Evolutionary conservation across 2,329 filamentous ascomycete species (phyloP).

Genomic region (Chalara sp.): DNA sequence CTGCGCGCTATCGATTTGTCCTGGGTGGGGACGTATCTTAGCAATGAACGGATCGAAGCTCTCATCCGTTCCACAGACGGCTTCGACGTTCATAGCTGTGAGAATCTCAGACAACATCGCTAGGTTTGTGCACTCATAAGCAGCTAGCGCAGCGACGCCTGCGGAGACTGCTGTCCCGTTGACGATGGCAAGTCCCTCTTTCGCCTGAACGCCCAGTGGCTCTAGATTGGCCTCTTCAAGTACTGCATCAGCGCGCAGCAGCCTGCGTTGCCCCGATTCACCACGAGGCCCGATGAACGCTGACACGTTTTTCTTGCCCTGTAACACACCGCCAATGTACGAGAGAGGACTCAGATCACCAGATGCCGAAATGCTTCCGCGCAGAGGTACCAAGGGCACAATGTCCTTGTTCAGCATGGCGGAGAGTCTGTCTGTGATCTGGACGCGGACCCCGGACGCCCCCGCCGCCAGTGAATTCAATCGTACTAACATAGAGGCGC

Average conservation of each 20-base stretch:
- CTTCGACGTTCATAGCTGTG: constrained; percentile 55
- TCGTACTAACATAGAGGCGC: neutral
- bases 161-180: constrained; percentile 41
- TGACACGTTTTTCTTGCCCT: constrained; percentile 22
- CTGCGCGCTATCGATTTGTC: constrained; percentile 48
- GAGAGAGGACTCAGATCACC: constrained; percentile 50
- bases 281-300: neutral
- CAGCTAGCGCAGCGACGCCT: constrained; percentile 37
- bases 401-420: neutral
- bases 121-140: constrained; percentile 46
- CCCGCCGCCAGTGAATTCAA: neutral
- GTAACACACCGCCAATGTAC: constrained; percentile 43
- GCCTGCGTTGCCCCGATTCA: neutral
- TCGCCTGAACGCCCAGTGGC: constrained; percentile 34
- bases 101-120: constrained; percentile 48
- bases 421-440: neutral
- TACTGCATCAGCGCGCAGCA: constrained; percentile 15
- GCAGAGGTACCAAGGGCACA: constrained; percentile 44
- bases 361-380: constrained; percentile 51
- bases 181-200: constrained; percentile 44
- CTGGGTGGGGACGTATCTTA: constrained; percentile 47
- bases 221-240: constrained; percentile 25
- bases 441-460: neutral
- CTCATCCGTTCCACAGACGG: constrained; percentile 45
- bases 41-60: constrained; percentile 54